Conservation (phyloP, 2,329 filamentous ascomycete species). For the Chalara sp. region DNA sequence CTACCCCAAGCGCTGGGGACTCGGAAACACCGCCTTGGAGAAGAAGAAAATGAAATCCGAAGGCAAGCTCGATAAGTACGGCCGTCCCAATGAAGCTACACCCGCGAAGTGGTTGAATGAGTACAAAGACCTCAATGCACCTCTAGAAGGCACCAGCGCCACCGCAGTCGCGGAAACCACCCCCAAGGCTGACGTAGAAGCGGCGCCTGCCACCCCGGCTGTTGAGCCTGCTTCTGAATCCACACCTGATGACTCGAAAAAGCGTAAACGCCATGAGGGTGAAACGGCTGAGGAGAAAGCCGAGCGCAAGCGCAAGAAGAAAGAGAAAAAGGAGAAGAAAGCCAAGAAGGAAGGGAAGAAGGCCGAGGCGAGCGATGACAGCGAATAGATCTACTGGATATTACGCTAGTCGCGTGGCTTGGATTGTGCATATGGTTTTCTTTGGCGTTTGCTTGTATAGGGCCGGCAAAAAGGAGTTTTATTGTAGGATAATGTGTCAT, state of each 20-base stretch:
- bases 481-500: too few species aligned
- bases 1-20: constrained; percentile 93
- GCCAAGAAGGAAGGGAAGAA: constrained; percentile 37
- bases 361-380: constrained; percentile 33
- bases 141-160: constrained; percentile 33
- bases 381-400: constrained; percentile 32
- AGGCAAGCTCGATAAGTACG: constrained; percentile 97
- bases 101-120: constrained; percentile 87
- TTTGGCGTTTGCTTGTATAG: too few species aligned
- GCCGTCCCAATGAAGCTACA: constrained; percentile 84
- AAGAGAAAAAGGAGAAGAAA: constrained; percentile 46
- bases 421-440: not conserved
- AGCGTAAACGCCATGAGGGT: constrained; percentile 74
- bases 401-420: not conserved
- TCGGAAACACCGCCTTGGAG: constrained; percentile 86
- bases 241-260: constrained; percentile 52
- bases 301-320: constrained; percentile 42
- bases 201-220: constrained; percentile 26
- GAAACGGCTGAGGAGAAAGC: constrained; percentile 63
- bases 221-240: not conserved
- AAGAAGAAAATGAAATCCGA: constrained; percentile 99
- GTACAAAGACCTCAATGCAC: constrained; percentile 82
- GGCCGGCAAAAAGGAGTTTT: too few species aligned
- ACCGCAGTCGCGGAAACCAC: constrained; percentile 35
- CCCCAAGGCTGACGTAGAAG: constrained; percentile 30